Conservation (phyloP, 2,329 filamentous ascomycete species). For the Clathrospora elynae region DNA sequence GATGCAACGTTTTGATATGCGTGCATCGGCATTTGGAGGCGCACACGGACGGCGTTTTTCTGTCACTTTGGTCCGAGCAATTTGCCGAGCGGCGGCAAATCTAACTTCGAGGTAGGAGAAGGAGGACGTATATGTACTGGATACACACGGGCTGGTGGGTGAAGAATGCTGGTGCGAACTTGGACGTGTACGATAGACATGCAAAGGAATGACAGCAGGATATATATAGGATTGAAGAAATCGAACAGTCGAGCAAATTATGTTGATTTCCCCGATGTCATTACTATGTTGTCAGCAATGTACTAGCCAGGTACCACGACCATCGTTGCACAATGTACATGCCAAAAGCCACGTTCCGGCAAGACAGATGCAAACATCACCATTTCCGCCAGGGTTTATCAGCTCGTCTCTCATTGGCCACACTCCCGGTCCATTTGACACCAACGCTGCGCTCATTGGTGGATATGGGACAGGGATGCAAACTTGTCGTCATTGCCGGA, state of each 20-base stretch:
- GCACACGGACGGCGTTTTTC: conserved; percentile 5
- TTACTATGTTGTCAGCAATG: background rate
- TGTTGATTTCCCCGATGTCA: background rate
- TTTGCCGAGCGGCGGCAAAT: conserved; percentile 3
- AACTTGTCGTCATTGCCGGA: conserved; percentile 25
- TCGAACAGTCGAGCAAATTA: no score
- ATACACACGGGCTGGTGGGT: conserved; percentile 1
- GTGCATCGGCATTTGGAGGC: conserved; percentile 21
- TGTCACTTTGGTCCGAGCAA: background rate
- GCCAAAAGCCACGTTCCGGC: no score
- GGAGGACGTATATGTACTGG: background rate
- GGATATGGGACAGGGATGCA: conserved; percentile 13
- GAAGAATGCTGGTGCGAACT: conserved; percentile 3
- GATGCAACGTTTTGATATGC: conserved; percentile 15
- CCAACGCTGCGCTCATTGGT: conserved; percentile 20
- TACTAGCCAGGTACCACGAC: no score
- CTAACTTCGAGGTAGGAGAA: conserved; percentile 2
- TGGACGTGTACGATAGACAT: conserved; percentile 17
- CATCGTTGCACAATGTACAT: no score
- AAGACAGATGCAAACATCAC: conserved; percentile 23
- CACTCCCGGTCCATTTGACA: conserved; percentile 1
- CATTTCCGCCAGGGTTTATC: conserved; percentile 8
- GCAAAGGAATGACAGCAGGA: background rate
- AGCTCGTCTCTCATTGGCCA: conserved; percentile 11
- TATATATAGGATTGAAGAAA: conserved; percentile 4